Conservation (phyloP, 1,284 basidiomycete genomes). For the Cutaneotrichosporon curvatum region DNA sequence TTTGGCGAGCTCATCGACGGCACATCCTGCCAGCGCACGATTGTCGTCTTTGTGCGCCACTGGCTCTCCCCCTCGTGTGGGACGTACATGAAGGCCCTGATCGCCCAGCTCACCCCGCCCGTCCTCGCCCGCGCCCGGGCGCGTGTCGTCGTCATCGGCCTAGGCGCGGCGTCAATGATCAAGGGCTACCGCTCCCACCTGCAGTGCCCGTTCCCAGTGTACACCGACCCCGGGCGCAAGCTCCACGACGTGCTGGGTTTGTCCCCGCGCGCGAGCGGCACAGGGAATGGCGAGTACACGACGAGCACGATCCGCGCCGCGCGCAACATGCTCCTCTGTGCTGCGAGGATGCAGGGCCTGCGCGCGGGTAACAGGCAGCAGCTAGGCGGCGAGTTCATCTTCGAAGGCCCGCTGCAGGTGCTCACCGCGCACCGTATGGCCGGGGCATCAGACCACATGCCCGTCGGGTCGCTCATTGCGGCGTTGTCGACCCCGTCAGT, state of each 20-base stretch:
- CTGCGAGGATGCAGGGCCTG: slow-evolving; percentile 9
- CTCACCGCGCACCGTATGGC: slow-evolving; percentile 44
- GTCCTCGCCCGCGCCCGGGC: slow-evolving; percentile 52
- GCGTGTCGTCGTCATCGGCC: slow-evolving; percentile 60
- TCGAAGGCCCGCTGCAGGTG: slow-evolving; percentile 56
- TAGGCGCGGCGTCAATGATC: slow-evolving; percentile 49
- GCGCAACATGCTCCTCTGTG: slow-evolving; percentile 10
- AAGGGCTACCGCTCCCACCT: slow-evolving; percentile 48
- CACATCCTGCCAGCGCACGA: slow-evolving; percentile 46
- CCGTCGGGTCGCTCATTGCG: slow-evolving; percentile 58
- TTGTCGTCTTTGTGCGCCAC: slow-evolving; percentile 55
- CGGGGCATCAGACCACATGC: slow-evolving; percentile 60
- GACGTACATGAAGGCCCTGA: slow-evolving; percentile 70
- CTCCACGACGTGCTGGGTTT: slow-evolving; percentile 71
- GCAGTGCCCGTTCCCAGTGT: slow-evolving; percentile 54
- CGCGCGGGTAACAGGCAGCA: slow-evolving; percentile 44
- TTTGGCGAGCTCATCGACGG: slow-evolving; percentile 65
- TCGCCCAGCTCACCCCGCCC: slow-evolving; percentile 51
- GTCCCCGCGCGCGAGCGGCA: slow-evolving; percentile 48
- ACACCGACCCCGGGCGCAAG: slow-evolving; percentile 65
- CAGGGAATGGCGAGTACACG: slow-evolving; percentile 50
- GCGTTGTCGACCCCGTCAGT: background rate
- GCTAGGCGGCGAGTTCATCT: slow-evolving; percentile 81
- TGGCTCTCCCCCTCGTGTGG: slow-evolving; percentile 66
- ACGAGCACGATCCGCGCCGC: slow-evolving; percentile 23